phyloP scores from a whole-genome alignment of 345 rosid species.

The Clausena lansium region DNA sequence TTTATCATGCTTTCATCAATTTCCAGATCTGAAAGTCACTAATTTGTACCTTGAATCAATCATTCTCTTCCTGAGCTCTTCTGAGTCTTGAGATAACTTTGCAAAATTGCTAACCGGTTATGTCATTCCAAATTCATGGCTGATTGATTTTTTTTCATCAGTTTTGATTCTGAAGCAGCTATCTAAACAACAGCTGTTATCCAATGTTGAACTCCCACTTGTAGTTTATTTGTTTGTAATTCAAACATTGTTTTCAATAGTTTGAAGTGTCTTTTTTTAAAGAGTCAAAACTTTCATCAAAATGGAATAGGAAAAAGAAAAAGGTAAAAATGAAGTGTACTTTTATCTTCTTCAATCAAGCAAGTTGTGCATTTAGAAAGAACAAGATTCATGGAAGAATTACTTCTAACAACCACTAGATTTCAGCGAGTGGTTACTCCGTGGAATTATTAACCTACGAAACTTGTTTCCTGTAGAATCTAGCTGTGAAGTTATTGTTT shows the following conservation, averaged over 20 bases:
- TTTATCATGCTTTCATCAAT: neutral
- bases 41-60: slow-evolving; percentile 7
- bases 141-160: neutral
- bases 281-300: neutral
- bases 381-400: neutral
- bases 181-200: slow-evolving; percentile 4
- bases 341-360: neutral
- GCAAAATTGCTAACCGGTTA: neutral
- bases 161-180: slow-evolving; percentile 5
- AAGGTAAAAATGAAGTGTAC: neutral
- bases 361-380: neutral
- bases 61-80: neutral
- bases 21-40: slow-evolving; percentile 1
- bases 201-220: neutral
- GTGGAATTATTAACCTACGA: neutral
- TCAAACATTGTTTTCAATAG: neutral
- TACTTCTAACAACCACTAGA: neutral
- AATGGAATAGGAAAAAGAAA: neutral
- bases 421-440: neutral
- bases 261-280: neutral
- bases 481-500: neutral
- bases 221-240: neutral
- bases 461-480: neutral
- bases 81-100: slow-evolving; percentile 1
- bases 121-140: slow-evolving; percentile 8